A percentile compares a stretch with the other conserved stretches of the same genome.
phyloP scores from a whole-genome alignment of 768 basidiomycete genomes.

The Rhodotorula taiwanensis region DNA sequence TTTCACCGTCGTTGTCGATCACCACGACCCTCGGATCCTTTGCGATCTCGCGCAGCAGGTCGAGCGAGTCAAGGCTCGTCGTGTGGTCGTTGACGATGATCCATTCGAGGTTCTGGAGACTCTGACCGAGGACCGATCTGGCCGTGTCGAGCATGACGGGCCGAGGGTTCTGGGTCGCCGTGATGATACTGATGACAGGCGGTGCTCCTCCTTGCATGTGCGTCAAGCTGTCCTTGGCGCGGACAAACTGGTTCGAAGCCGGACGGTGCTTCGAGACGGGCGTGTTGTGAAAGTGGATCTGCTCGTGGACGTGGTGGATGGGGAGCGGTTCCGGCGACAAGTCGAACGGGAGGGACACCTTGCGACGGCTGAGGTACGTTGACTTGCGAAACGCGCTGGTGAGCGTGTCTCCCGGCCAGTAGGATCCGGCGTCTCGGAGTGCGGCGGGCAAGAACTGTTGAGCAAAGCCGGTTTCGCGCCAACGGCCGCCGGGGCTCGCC shows the following conservation, averaged over 20 bases:
- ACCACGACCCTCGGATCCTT: constrained; percentile 27
- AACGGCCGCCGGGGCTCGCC: too few species aligned
- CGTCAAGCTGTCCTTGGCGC: constrained; percentile 5
- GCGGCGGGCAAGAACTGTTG: too few species aligned
- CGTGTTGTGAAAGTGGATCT: constrained; percentile 32
- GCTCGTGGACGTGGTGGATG: constrained; percentile 16
- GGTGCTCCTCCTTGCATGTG: too few species aligned
- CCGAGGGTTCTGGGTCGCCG: constrained; percentile 35
- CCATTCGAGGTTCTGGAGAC: constrained; percentile 37
- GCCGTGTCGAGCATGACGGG: constrained; percentile 25
- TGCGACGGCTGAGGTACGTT: too few species aligned
- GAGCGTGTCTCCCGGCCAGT: too few species aligned
- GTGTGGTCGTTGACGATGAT: constrained; percentile 38
- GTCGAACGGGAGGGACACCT: constrained; percentile 17
- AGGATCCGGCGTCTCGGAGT: too few species aligned
- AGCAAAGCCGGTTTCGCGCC: too few species aligned
- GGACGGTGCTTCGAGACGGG: constrained; percentile 23
- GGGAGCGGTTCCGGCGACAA: constrained; percentile 24
- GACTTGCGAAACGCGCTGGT: too few species aligned
- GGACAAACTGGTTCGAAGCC: constrained; percentile 33
- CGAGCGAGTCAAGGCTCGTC: constrained; percentile 1
- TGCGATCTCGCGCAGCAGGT: not conserved
- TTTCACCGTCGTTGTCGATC: constrained; percentile 16
- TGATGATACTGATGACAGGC: constrained; percentile 37
- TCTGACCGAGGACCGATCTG: constrained; percentile 29